Conservation (phyloP, 1,284 basidiomycete genomes). For the Trametes versicolor region DNA sequence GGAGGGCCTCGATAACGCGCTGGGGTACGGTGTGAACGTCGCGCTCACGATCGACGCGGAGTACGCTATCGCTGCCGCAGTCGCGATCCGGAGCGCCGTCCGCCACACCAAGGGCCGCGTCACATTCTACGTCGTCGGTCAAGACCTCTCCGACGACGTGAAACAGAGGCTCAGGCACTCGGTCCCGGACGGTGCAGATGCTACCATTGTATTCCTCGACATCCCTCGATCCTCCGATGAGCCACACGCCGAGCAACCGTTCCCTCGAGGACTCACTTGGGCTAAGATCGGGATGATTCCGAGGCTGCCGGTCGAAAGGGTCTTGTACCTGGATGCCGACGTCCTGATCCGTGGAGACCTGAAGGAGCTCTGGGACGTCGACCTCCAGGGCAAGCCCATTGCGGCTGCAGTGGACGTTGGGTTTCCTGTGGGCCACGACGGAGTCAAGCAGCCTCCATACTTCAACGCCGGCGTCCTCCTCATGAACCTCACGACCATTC, state of each 20-base stretch:
- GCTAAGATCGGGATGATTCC: conserved; percentile 60
- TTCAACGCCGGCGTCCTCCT: conserved; percentile 68
- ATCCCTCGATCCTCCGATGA: conserved; percentile 43
- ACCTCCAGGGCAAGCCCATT: conserved; percentile 52
- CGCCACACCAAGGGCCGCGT: conserved; percentile 51
- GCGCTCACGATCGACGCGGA: conserved; percentile 54
- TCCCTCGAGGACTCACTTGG: conserved; percentile 51
- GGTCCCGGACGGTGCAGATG: conserved; percentile 40
- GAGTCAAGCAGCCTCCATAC: conserved; percentile 47
- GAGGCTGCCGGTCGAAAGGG: conserved; percentile 58
- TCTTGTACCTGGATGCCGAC: conserved; percentile 65
- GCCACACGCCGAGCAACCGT: conserved; percentile 32
- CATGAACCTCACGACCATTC: conserved; percentile 55
- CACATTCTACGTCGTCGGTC: conserved; percentile 61
- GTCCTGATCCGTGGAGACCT: conserved; percentile 56
- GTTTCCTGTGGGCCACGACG: conserved; percentile 55
- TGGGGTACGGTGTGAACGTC: conserved; percentile 60
- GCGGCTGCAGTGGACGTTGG: conserved; percentile 62
- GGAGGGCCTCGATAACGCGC: conserved; percentile 33
- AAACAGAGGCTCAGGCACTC: conserved; percentile 48
- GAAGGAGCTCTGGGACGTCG: conserved; percentile 54
- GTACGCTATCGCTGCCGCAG: conserved; percentile 60
- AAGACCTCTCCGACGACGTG: conserved; percentile 51
- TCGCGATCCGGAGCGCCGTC: conserved; percentile 55
- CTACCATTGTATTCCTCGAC: conserved; percentile 54